These are phyloP conservation scores for Ascochyta koolunga DNA, from an alignment of 2,329 filamentous ascomycete genomes.

Conservation along the genomic window DNA sequence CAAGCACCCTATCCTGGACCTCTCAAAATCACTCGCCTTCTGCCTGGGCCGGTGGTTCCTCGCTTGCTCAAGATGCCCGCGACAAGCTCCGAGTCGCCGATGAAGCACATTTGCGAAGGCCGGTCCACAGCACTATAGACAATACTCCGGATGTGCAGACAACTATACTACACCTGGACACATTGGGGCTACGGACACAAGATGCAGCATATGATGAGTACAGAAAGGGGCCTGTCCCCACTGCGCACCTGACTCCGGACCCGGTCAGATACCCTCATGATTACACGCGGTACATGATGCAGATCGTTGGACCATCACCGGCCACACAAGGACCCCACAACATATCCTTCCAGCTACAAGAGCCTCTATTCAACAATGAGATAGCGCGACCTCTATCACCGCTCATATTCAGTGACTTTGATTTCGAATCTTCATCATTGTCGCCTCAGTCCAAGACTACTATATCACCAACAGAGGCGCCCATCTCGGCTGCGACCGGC, in stretches of 20 bases:
- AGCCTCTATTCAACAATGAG: not conserved
- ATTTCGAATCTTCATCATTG: slow-evolving; percentile 21
- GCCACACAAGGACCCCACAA: not conserved
- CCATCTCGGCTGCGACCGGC: slow-evolving; percentile 23
- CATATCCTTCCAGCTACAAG: not conserved
- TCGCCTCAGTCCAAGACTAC: slow-evolving; percentile 4
- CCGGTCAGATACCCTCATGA: slow-evolving; percentile 1
- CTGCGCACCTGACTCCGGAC: not conserved
- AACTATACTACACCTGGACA: not conserved
- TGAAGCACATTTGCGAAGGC: slow-evolving; percentile 26
- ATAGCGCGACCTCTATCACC: slow-evolving; percentile 11
- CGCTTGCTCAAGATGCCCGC: slow-evolving; percentile 30
- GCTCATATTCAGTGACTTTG: slow-evolving; percentile 24
- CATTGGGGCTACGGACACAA: not conserved
- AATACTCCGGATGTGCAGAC: not conserved
- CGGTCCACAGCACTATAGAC: not conserved
- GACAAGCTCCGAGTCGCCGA: slow-evolving; percentile 32
- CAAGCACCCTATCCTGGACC: not conserved
- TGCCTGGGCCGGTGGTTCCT: slow-evolving; percentile 30
- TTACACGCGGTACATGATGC: not conserved
- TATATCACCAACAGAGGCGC: slow-evolving; percentile 19
- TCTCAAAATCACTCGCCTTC: not conserved
- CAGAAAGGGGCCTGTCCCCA: not conserved
- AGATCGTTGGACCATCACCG: not conserved
- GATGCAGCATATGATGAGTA: not conserved